phyloP scores from a whole-genome alignment of 306 rosid species.

The Senna siamea region DNA sequence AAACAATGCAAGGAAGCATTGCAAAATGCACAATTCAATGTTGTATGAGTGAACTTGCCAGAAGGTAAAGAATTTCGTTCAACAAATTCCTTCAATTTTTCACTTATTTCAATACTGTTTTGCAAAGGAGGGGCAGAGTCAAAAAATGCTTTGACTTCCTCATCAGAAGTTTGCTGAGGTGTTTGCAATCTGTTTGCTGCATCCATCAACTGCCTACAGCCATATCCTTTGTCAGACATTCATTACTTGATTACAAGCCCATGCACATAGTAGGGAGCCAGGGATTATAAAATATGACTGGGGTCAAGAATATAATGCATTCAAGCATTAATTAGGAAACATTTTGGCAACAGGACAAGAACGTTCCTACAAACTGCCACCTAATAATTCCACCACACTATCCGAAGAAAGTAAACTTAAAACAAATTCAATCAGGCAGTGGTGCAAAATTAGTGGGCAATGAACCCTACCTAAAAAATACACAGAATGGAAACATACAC shows the following conservation, averaged over 20 bases:
- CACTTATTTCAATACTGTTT: conserved; percentile 47
- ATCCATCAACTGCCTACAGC: conserved; percentile 60
- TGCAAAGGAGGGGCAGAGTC: conserved; percentile 84
- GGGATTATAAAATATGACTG: too few relatives aligned
- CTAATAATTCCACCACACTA: too few relatives aligned
- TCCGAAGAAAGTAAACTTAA: too few relatives aligned
- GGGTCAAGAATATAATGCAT: too few relatives aligned
- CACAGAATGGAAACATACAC: too few relatives aligned
- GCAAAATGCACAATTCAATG: conserved; percentile 10
- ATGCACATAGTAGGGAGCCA: background rate
- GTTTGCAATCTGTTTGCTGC: conserved; percentile 39
- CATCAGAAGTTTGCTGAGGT: conserved; percentile 45
- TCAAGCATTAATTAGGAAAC: too few relatives aligned
- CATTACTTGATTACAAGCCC: conserved; percentile 11
- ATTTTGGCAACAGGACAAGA: too few relatives aligned
- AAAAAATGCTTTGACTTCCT: conserved; percentile 68
- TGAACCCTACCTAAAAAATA: too few relatives aligned
- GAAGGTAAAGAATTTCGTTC: conserved; percentile 45
- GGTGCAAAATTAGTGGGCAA: too few relatives aligned
- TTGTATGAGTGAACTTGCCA: conserved; percentile 47
- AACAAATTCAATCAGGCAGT: too few relatives aligned
- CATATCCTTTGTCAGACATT: conserved; percentile 14
- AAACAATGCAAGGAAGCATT: conserved; percentile 22
- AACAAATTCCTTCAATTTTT: conserved; percentile 60
- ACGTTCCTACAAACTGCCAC: too few relatives aligned